Evolutionary conservation across 108 stramenopile species (phyloP), one percentile per base, ranked within the genome.

Genomic region (Nitzschia sp.): DNA sequence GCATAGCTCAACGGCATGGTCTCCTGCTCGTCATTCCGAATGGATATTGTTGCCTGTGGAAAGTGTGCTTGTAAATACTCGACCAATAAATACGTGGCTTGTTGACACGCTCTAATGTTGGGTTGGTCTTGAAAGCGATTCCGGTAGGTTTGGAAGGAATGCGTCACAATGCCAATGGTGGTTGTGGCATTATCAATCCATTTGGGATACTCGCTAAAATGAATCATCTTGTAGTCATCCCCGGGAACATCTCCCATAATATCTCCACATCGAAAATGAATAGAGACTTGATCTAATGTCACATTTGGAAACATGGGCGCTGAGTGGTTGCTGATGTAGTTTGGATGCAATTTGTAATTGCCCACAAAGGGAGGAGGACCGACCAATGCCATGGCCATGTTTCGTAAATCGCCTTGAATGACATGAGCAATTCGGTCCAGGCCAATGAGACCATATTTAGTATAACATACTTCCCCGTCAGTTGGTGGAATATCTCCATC

Each of bases 21-120:
- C 25, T 79, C 78, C n/a, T 66, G 56, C 15, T n/a, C 6, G 24
- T 61, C 62, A 38, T 79, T 79, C 11, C 60, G 68, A 29, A 79
- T 59, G n/a, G 59, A 30, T 35, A 79, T 62, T n/a, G 8, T 38
- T 1, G 78, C 62, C n/a, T 54, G 23, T 9, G 72, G 66, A 42
- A 47, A 72, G 15, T 21, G 30, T 1, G 33, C 32, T 30, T 79
- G 78, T 8, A 79, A 45, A 28, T 60, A 57, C 13, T 79, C 73
- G 19, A 70, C 73, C 21, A 34, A n/a, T 29, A 29, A 29, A 13
- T 58, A 11, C 6, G 59, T 57, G 2, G 54, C 55, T 15, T 25
- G 25, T 19, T 28, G 26, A 35, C 70, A 71, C 3, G 28, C 25
- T 17, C 53, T 48, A 15, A 26, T 51, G 6, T 51, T 13, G 3